Evolutionary conservation across 805 yeast genomes (phyloP).

Genomic region (Wickerhamomyces alni): DNA sequence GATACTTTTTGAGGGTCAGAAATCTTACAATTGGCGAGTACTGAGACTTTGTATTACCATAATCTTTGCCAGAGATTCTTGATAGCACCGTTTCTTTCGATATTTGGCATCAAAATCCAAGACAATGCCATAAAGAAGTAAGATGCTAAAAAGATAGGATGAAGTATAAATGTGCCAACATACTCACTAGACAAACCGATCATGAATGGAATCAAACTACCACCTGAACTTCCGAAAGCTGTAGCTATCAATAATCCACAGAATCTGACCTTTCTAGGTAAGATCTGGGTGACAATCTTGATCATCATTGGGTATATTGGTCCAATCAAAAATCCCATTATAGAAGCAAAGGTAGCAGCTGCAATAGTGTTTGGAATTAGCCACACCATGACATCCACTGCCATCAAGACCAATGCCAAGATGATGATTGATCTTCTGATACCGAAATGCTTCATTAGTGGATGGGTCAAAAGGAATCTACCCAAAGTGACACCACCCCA

Average conservation of each 20-base stretch:
- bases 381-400: slow-evolving; percentile 42
- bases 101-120: slow-evolving; percentile 41
- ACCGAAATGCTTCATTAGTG: slow-evolving; percentile 34
- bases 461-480: slow-evolving; percentile 40
- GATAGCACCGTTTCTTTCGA: slow-evolving; percentile 26
- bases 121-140: slow-evolving; percentile 27
- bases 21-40: too few species aligned
- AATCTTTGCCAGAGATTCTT: slow-evolving; percentile 17
- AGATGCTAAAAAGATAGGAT: slow-evolving; percentile 39
- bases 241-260: slow-evolving; percentile 44
- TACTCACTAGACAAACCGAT: slow-evolving; percentile 45
- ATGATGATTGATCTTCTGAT: slow-evolving; percentile 38
- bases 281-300: slow-evolving; percentile 34
- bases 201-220: slow-evolving; percentile 47
- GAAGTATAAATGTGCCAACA: slow-evolving; percentile 41
- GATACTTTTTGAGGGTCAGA: too few species aligned
- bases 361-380: slow-evolving; percentile 35
- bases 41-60: too few species aligned
- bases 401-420: slow-evolving; percentile 28
- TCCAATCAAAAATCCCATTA: slow-evolving; percentile 50
- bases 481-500: slow-evolving; percentile 65
- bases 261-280: slow-evolving; percentile 49
- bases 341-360: slow-evolving; percentile 39
- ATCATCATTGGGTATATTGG: slow-evolving; percentile 51
- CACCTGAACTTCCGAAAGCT: slow-evolving; percentile 53